phyloP scores from a whole-genome alignment of 768 basidiomycete species.

The Cubamyces sp. region DNA sequence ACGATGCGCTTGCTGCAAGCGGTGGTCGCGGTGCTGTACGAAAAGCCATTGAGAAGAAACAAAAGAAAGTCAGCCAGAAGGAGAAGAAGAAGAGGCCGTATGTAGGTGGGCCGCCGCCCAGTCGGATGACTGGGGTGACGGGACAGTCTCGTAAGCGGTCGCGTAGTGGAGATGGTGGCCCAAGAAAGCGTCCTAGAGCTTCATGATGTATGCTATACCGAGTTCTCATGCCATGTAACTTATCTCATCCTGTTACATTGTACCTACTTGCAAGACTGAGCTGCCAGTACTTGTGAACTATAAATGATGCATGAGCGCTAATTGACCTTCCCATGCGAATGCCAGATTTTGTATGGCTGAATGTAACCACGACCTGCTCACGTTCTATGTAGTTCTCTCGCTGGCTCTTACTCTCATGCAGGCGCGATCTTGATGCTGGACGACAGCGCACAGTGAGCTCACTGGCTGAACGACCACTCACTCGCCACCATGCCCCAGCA shows the following conservation, averaged over 20 bases:
- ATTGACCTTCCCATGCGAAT: not conserved
- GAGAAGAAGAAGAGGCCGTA: conserved; percentile 88
- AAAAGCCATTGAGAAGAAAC: conserved; percentile 87
- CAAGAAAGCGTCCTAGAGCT: conserved; percentile 12
- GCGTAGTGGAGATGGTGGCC: conserved; percentile 22
- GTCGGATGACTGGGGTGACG: conserved; percentile 3
- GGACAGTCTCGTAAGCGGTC: conserved; percentile 13
- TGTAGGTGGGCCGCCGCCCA: conserved; percentile 27
- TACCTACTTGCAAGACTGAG: not conserved
- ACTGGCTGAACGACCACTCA: not conserved
- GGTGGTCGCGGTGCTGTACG: conserved; percentile 85
- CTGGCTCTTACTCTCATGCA: conserved; percentile 3
- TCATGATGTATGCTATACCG: not conserved
- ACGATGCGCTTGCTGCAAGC: conserved; percentile 73
- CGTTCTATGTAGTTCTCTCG: conserved; percentile 23
- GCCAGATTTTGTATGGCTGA: conserved; percentile 9
- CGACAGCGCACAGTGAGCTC: not conserved
- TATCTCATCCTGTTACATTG: too few relatives aligned
- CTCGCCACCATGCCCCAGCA: conserved; percentile 11
- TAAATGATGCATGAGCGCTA: conserved; percentile 8
- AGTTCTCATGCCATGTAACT: too few relatives aligned
- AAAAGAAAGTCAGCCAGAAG: conserved; percentile 84
- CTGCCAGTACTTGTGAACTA: too few relatives aligned
- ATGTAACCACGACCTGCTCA: conserved; percentile 11
- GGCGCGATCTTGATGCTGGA: conserved; percentile 18